phyloP scores from a whole-genome alignment of 768 basidiomycete species.

The Mycena galericulata region DNA sequence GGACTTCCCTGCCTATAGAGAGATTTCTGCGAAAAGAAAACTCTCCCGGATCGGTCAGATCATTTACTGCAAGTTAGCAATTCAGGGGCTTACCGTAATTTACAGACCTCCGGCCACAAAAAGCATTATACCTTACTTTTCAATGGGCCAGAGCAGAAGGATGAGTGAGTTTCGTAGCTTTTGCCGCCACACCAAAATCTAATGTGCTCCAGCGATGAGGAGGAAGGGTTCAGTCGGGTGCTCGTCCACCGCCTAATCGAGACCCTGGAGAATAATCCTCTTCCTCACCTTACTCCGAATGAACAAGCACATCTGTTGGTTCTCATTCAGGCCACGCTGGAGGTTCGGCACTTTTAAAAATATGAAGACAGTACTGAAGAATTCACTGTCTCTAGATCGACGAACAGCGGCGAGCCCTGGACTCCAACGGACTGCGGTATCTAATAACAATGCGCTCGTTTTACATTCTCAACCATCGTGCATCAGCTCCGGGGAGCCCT shows the following conservation, averaged over 20 bases:
- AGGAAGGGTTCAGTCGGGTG: constrained; percentile 69
- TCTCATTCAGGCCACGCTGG: constrained; percentile 87
- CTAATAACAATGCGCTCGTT: constrained; percentile 93
- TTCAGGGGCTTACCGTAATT: background rate
- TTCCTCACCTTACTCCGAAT: constrained; percentile 79
- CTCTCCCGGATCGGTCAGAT: constrained; percentile 4
- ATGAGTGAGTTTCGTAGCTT: constrained; percentile 55
- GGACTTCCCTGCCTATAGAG: constrained; percentile 69
- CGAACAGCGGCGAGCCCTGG: constrained; percentile 89
- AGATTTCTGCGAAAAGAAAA: constrained; percentile 61
- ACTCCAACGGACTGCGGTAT: constrained; percentile 93
- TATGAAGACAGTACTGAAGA: background rate
- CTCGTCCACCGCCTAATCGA: constrained; percentile 73
- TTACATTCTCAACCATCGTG: constrained; percentile 83
- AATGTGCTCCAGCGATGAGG: constrained; percentile 45
- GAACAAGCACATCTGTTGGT: constrained; percentile 89
- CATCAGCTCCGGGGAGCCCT: constrained; percentile 61
- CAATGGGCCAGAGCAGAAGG: constrained; percentile 52
- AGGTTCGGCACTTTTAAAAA: constrained; percentile 53
- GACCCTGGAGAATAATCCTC: constrained; percentile 68
- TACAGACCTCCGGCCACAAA: constrained; percentile 37
- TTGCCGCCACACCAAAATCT: background rate
- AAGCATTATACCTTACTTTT: constrained; percentile 69
- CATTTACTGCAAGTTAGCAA: background rate
- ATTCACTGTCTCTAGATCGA: constrained; percentile 69